Conservation (phyloP, 305 asterid genomes). For the Fraxinus floribunda region DNA sequence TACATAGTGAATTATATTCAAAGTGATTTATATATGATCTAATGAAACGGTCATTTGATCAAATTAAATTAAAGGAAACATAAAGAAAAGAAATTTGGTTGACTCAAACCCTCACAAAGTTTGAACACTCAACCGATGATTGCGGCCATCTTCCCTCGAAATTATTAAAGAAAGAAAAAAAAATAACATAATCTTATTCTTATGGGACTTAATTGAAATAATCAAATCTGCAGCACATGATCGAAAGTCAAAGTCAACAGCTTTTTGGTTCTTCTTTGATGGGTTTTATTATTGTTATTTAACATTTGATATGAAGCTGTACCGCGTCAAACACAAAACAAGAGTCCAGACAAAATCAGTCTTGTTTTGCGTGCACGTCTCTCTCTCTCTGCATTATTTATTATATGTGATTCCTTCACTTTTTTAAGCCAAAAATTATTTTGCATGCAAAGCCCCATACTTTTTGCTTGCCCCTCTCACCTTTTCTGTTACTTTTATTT, state of each 20-base stretch:
- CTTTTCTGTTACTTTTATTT: not conserved
- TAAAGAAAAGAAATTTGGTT: constrained; percentile 30
- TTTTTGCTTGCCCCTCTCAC: not conserved
- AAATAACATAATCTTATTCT: not conserved
- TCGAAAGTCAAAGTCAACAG: constrained; percentile 66
- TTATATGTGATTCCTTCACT: constrained; percentile 2
- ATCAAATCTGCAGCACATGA: constrained; percentile 39
- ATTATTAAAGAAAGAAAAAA: not conserved
- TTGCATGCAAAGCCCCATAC: constrained; percentile 14
- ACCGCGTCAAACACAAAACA: constrained; percentile 55
- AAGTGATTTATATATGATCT: too few relatives aligned
- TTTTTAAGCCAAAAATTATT: constrained; percentile 11
- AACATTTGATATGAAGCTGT: constrained; percentile 39
- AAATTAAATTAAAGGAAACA: not conserved
- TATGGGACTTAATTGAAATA: not conserved
- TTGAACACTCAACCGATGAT: constrained; percentile 57
- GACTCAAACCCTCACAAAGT: constrained; percentile 38
- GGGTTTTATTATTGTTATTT: constrained; percentile 9
- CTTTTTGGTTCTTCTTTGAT: constrained; percentile 25
- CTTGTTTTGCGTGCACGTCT: constrained; percentile 49
- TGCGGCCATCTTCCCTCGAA: constrained; percentile 53
- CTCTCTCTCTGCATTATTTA: constrained; percentile 21
- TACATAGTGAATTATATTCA: not conserved
- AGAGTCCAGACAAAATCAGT: constrained; percentile 50
- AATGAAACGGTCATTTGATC: not conserved